Evolutionary conservation across 345 rosid genomes (phyloP).

Genomic region (Bretschneidera sinensis): DNA sequence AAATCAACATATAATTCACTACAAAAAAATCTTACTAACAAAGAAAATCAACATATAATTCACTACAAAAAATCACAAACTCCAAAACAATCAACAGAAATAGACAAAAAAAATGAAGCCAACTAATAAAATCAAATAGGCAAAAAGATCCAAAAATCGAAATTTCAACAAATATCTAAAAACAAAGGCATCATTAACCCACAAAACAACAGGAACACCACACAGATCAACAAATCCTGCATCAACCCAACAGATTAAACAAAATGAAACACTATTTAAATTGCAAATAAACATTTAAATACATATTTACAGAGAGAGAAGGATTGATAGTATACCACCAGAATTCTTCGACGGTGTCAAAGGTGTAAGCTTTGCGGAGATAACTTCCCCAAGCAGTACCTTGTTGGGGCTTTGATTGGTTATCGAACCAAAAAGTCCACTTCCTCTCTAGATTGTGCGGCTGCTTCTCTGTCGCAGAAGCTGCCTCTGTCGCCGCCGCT

Average conservation of each 20-base stretch:
- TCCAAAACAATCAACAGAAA: neutral
- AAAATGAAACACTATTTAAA: neutral
- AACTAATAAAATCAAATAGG: constrained; percentile 2
- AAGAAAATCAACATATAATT: neutral
- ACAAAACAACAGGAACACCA: neutral
- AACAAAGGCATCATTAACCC: neutral
- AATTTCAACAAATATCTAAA: no score
- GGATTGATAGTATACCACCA: constrained; percentile 59
- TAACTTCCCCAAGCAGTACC: constrained; percentile 88
- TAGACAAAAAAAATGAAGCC: neutral
- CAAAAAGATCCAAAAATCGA: neutral
- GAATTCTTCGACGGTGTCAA: constrained; percentile 93
- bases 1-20: neutral
- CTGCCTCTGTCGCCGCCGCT: constrained; percentile 16
- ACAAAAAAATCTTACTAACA: neutral
- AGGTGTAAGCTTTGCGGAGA: constrained; percentile 70
- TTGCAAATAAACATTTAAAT: neutral
- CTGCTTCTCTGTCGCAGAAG: constrained; percentile 26
- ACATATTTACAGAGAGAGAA: neutral
- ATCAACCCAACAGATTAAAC: constrained; percentile 10
- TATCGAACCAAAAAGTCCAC: constrained; percentile 93
- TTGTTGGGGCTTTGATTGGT: constrained; percentile 67
- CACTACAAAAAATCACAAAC: no score
- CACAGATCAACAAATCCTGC: neutral
- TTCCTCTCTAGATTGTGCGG: constrained; percentile 72